A percentile compares a stretch with the other conserved stretches of the same genome.
Evolutionary conservation across 2,329 filamentous ascomycete species (phyloP).

Genomic region (Drechmeria coniospora): DNA sequence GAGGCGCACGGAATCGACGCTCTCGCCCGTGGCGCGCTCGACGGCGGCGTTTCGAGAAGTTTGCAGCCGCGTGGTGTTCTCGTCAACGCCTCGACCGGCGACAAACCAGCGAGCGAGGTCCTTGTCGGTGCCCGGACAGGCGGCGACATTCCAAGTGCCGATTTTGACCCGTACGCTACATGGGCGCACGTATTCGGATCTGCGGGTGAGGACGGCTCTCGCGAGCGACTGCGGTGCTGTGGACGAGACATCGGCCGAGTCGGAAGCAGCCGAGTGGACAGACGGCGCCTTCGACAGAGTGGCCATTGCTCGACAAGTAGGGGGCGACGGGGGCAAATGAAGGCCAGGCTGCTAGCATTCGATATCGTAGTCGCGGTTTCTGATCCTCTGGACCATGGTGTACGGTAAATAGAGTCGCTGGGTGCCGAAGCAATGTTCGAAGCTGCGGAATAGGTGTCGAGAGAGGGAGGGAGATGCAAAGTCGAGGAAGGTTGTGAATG

Average conservation of each 20-base stretch:
- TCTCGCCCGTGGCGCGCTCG: slow-evolving; percentile 17
- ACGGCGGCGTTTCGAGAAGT: slow-evolving; percentile 24
- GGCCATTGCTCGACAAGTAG: slow-evolving; percentile 9
- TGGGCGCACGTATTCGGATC: slow-evolving; percentile 62
- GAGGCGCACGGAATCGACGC: slow-evolving; percentile 22
- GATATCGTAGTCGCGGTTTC: slow-evolving; percentile 8
- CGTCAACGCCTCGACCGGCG: slow-evolving; percentile 53
- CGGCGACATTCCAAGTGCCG: slow-evolving; percentile 90
- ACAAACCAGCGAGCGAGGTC: slow-evolving; percentile 86
- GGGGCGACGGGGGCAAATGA: slow-evolving; percentile 6
- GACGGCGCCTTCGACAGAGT: slow-evolving; percentile 14
- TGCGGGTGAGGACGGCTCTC: slow-evolving; percentile 53
- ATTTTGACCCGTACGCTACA: slow-evolving; percentile 72
- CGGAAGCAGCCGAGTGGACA: slow-evolving; percentile 19
- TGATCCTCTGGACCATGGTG: slow-evolving; percentile 20
- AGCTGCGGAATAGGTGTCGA: no score
- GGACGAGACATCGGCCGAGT: slow-evolving; percentile 27
- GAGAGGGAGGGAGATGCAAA: no score
- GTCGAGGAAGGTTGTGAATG: no score
- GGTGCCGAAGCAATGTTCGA: no score
- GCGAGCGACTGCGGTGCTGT: slow-evolving; percentile 46
- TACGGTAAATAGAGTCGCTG: no score
- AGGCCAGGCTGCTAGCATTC: slow-evolving; percentile 10
- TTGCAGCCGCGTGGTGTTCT: slow-evolving; percentile 41
- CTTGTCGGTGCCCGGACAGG: slow-evolving; percentile 68